A percentile compares a stretch with the other conserved stretches of the same genome.
These are phyloP conservation scores for Anaeramoeba ignava DNA, from an alignment of 78 protist genomes.

Conservation along the genomic window DNA sequence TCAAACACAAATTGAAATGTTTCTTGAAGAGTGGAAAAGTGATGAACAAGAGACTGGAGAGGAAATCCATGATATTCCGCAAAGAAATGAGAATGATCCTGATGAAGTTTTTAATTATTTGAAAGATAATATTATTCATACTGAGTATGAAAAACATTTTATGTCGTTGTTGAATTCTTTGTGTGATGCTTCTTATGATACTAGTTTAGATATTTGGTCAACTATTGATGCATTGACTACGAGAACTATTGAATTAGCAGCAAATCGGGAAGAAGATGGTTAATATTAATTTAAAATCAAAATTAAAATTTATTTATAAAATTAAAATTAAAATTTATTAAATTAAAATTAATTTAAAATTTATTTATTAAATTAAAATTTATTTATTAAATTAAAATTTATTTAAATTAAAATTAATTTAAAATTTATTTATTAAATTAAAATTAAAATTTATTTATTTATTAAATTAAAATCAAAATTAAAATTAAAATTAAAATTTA, in stretches of 20 bases:
- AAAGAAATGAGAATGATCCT: background rate
- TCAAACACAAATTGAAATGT: background rate
- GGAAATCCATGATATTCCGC: background rate
- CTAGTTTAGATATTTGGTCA: background rate
- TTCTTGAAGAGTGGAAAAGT: background rate
- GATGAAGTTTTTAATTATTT: background rate
- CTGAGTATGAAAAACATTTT: background rate
- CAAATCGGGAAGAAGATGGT: no score
- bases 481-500: no score
- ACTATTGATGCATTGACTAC: background rate
- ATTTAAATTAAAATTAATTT: no score
- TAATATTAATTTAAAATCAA: no score
- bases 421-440: no score
- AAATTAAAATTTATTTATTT: no score
- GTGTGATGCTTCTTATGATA: background rate
- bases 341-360: no score
- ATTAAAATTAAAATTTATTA: no score
- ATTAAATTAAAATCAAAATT: no score
- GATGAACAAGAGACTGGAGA: background rate
- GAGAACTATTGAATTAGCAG: background rate
- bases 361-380: no score
- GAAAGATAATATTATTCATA: background rate
- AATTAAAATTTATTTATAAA: no score
- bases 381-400: no score
- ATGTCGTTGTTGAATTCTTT: background rate